These are phyloP conservation scores for Nothophaeocryptopus gaeumannii DNA, from an alignment of 2,329 filamentous ascomycete genomes.

Conservation along the genomic window DNA sequence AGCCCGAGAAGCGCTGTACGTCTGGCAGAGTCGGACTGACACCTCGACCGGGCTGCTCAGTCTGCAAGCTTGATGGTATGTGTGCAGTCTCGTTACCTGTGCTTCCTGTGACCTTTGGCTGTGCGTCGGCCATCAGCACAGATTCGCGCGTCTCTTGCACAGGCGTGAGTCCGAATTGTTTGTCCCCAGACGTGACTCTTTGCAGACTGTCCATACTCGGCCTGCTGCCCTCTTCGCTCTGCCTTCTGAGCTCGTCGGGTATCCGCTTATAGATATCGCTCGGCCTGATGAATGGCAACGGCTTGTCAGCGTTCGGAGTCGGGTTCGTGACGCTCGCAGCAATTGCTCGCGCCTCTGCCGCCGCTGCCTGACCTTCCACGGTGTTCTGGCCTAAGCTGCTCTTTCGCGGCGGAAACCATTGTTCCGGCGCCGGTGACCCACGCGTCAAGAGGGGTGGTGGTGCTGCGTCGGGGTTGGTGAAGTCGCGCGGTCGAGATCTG, in stretches of 20 bases:
- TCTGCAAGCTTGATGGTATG: neutral
- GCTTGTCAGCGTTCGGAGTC: constrained; percentile 45
- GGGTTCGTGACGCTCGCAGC: constrained; percentile 13
- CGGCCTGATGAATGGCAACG: constrained; percentile 66
- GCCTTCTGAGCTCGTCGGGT: constrained; percentile 61
- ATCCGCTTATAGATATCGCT: constrained; percentile 74
- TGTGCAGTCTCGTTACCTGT: neutral
- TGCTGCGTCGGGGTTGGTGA: constrained; percentile 51
- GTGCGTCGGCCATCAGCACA: constrained; percentile 15
- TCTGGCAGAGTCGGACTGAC: constrained; percentile 40
- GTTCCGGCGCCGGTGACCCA: constrained; percentile 35
- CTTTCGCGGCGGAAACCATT: constrained; percentile 59
- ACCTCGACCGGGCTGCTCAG: constrained; percentile 1
- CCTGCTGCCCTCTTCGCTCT: constrained; percentile 57
- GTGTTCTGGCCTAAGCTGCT: constrained; percentile 57
- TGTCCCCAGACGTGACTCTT: constrained; percentile 30
- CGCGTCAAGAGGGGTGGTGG: constrained; percentile 49
- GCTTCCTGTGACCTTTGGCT: neutral
- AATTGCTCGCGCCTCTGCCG: constrained; percentile 19
- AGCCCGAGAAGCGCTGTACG: constrained; percentile 44
- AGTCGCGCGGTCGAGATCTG: constrained; percentile 40
- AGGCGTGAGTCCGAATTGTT: constrained; percentile 19
- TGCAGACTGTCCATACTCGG: constrained; percentile 54
- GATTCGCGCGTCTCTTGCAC: constrained; percentile 22
- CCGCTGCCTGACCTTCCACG: constrained; percentile 14